Conservation (phyloP, 495 filamentous ascomycete species). For the Penicillium tannophilum region DNA sequence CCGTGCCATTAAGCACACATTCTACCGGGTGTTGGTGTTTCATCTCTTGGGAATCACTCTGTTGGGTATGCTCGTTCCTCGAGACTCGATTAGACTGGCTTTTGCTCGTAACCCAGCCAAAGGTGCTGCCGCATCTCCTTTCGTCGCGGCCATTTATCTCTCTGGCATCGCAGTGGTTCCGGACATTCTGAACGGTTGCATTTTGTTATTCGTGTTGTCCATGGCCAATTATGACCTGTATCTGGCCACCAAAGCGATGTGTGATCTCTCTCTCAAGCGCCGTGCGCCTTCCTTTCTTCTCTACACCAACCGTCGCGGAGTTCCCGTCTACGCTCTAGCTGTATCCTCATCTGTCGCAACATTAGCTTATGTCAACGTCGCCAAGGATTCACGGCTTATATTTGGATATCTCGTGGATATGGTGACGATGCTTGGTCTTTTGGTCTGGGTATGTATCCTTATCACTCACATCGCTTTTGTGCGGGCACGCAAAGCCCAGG, state of each 20-base stretch:
- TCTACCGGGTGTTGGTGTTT: constrained; percentile 81
- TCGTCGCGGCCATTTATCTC: constrained; percentile 58
- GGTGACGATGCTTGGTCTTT: constrained; percentile 72
- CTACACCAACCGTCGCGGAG: constrained; percentile 66
- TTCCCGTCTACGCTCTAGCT: constrained; percentile 69
- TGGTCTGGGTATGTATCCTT: constrained; percentile 73
- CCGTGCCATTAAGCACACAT: constrained; percentile 71
- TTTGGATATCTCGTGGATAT: constrained; percentile 81
- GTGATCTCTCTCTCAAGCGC: constrained; percentile 68
- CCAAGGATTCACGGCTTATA: constrained; percentile 59
- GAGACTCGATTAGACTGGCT: constrained; percentile 48
- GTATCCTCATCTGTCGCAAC: constrained; percentile 59
- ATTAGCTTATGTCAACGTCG: constrained; percentile 75
- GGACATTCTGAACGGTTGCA: constrained; percentile 60
- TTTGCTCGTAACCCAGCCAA: constrained; percentile 26
- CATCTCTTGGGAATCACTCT: constrained; percentile 58
- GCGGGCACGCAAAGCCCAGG: constrained; percentile 67
- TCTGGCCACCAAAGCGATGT: constrained; percentile 72
- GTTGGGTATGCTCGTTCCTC: constrained; percentile 57
- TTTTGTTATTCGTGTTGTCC: constrained; percentile 75
- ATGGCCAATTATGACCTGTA: constrained; percentile 66
- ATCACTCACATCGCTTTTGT: constrained; percentile 78
- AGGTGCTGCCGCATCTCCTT: constrained; percentile 54
- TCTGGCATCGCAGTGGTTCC: constrained; percentile 54
- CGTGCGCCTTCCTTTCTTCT: constrained; percentile 71